Conservation (phyloP, 805 yeast genomes). For the Candida michaelii region DNA sequence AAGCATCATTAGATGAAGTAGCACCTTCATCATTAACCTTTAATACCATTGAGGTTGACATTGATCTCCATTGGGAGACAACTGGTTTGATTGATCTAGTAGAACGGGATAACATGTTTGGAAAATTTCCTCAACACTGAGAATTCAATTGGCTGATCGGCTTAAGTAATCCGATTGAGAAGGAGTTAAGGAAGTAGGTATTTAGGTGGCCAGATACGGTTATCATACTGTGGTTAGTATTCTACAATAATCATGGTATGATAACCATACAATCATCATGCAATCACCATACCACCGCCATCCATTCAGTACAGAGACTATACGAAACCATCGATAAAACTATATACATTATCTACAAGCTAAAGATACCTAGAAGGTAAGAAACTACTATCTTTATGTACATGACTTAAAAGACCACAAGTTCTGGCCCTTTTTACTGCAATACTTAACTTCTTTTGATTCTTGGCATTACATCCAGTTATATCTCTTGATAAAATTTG, state of each 20-base stretch:
- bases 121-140: conserved; percentile 3
- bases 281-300: too few relatives aligned
- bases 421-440: conserved; percentile 81
- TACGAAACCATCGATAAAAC: too few relatives aligned
- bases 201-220: too few relatives aligned
- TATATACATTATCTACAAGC: background rate
- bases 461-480: conserved; percentile 63
- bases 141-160: conserved; percentile 6
- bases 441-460: conserved; percentile 69
- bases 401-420: conserved; percentile 73
- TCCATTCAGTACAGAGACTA: too few relatives aligned
- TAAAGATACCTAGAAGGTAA: conserved; percentile 29
- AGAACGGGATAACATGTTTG: conserved; percentile 16
- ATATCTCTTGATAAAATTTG: conserved; percentile 70
- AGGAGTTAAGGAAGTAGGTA: too few relatives aligned
- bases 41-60: conserved; percentile 30
- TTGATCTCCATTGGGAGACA: conserved; percentile 21
- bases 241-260: too few relatives aligned
- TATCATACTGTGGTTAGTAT: too few relatives aligned
- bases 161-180: background rate
- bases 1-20: conserved; percentile 25
- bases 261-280: too few relatives aligned
- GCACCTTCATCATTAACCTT: conserved; percentile 18
- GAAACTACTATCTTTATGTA: conserved; percentile 59
- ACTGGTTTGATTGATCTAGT: conserved; percentile 17